Base-by-base conservation (phyloP, 2,329 filamentous ascomycete species). In the Aspergillus terreus region DNA sequence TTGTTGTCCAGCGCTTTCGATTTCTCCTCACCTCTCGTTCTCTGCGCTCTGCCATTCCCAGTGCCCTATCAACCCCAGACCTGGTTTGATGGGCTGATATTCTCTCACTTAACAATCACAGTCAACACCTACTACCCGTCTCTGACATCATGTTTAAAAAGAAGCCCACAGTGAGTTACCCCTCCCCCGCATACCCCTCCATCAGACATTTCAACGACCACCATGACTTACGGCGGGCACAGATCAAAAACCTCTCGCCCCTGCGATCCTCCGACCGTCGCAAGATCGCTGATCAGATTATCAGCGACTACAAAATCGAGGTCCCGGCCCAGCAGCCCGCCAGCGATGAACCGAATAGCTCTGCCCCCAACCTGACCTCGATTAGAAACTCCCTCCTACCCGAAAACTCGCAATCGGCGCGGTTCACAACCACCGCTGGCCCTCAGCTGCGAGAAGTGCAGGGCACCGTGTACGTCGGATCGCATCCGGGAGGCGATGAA, bases 211-310 rank as follows among this genome's bases (percentile, higher is more conserved):
- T 47, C 6, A 41, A 32, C 15, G 9, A 41, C 11, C 9, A 42
- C 35, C 2, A 21, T 32, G 17, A 36, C 56, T 62, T 42, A 61
- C 41, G 10, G 43, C n/a, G 11, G 4, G 10, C 11, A 27, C 21
- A 84, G 77, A 81, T 88, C 73, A 88, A 87, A 72, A 82, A 84
- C 15, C 74, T 85, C 11, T 78, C 84, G 4, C 83, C 85, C 38
- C 71, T 88, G 47, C 80, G 85, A 49, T 86, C 84, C 4, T 87
- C 84, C 2, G 85, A 87, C 61, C 79, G 85, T 53, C 78, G 85
- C 52, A 84, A 82, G 60, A 81, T 84, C 33, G 84, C 84, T 46
- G 83, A 87, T 61, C 78, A 84, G 58, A 85, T 88, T 60, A 86
- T 87, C 62, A 68, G 76, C 56, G 80, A 84, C 59, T 85, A 84